Base-by-base conservation (phyloP, 2,329 filamentous ascomycete genomes). In the Shiraia sp. region DNA sequence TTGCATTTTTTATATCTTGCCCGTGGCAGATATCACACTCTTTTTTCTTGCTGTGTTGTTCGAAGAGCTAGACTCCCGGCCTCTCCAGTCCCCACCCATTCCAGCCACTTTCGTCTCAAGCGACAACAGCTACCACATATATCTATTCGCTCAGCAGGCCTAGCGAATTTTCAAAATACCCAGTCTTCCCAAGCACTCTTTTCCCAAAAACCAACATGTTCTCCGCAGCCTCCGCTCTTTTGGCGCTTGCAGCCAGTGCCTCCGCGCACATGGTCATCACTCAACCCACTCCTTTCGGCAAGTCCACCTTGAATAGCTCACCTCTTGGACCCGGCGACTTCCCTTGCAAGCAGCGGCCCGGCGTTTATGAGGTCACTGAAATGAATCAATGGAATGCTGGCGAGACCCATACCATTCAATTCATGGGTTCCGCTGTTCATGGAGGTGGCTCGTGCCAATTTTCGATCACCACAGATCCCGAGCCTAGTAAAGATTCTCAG, bases 381-480 rank as follows among this genome's bases (percentile, higher is more conserved):
- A 87, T 87, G 69, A 72, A 77, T 0, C 77, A 86, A 12, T 73
- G 68, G 49, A 60, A 61, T 1, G 71, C 71, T 13, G 68, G 72
- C 0, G 91, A 90, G 14, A 79, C 25, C 74, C 19, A 61, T 28
- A 14, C 4, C 0, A 26, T 69, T 14, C 41, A 40, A 8, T 65
- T 71, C 51, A 46, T 16, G 1, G 68, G 68, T 12, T 51, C 77
- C 34, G 91, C 90, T 2, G 82, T 85, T 0, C 93, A 99, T 56
- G 91, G 91, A 13, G 93, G 93, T 39, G 93, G 93, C 0, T 95
- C 89, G 0, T 97, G 93, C 74, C 93, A 99, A 60, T 73, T 97
- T 42, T 87, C 86, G 7, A 74, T 99, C 57, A 93, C 91, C 0
- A 90, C 87, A 13, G 92, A 96, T 55, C 74, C 78, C 10, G 84